Evolutionary conservation across 2,329 filamentous ascomycete species (phyloP), one percentile per base, ranked within the genome.

Genomic region (Arthrobotrys pseudoclavata): DNA sequence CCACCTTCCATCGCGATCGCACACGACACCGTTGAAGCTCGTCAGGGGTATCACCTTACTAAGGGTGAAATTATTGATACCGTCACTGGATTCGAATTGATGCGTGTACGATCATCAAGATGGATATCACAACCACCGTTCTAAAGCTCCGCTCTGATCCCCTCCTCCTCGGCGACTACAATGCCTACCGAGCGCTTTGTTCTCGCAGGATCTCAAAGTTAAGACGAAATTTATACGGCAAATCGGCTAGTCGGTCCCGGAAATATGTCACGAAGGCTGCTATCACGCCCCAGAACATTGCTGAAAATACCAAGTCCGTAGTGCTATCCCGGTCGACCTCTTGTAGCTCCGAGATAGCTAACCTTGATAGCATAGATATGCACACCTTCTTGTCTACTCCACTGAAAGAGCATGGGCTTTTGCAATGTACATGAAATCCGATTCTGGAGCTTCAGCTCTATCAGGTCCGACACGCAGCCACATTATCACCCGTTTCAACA

Each of bases 341-440:
- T 6, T 37, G 42, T 47, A 63, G 20, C 20, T 42, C 3, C 34
- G 7, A 52, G 15, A 42, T 37, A 20, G n/a, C 68, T 71, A 50
- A 68, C 63, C 48, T 24, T 34, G 53, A 12, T 78, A 81, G 69
- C 15, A 53, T 81, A 96, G 93, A 84, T 92, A 90, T 84, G 88
- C 91, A 60, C 87, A 91, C 80, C 87, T 97, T n/a, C 87, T 95
- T 34, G 87, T 99, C 70, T 89, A 97, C 82, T 92, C 90, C 45
- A 90, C 94, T 77, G 96, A 99, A 85, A 89, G 96, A 79, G 93
- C 94, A 63, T 98, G 94, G 93, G 95, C 96, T 42, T 91, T 97
- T 84, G 95, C 94, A 72, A 96, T 98, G 94, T 90, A 92, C 83
- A 93, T 97, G 88, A 97, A 97, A 84, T 89, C 92, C 45, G 80